These are phyloP conservation scores for Trichoderma asperellum DNA, from an alignment of 2,329 filamentous ascomycete genomes.

Conservation along the genomic window DNA sequence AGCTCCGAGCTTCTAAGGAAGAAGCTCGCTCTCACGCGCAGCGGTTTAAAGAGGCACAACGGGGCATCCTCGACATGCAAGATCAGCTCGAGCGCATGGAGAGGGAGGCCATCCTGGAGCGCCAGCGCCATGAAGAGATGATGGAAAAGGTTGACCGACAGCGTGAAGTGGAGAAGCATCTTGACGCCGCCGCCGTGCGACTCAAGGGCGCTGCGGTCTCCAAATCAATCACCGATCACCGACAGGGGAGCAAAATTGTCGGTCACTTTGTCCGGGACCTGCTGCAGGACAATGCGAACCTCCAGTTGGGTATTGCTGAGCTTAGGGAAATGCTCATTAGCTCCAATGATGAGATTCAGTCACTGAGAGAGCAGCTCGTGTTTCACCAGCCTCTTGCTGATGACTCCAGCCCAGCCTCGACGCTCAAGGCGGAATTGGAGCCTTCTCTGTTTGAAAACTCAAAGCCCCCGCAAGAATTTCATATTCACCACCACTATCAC, in stretches of 20 bases:
- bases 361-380: slow-evolving; percentile 77
- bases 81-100: slow-evolving; percentile 90
- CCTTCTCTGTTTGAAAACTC: slow-evolving; percentile 45
- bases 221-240: slow-evolving; percentile 64
- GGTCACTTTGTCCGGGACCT: slow-evolving; percentile 96
- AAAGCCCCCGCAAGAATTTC: slow-evolving; percentile 69
- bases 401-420: slow-evolving; percentile 50
- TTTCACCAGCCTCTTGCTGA: slow-evolving; percentile 71
- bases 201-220: slow-evolving; percentile 79
- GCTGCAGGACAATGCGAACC: slow-evolving; percentile 89
- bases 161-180: slow-evolving; percentile 78
- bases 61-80: slow-evolving; percentile 75
- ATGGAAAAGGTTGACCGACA: slow-evolving; percentile 82
- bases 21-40: slow-evolving; percentile 79
- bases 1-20: slow-evolving; percentile 67
- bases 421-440: slow-evolving; percentile 73
- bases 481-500: slow-evolving; percentile 95
- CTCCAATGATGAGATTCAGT: slow-evolving; percentile 93
- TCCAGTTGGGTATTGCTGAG: slow-evolving; percentile 91
- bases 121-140: slow-evolving; percentile 79
- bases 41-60: slow-evolving; percentile 84
- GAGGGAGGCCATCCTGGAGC: slow-evolving; percentile 77
- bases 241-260: slow-evolving; percentile 70
- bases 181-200: slow-evolving; percentile 77
- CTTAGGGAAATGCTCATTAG: slow-evolving; percentile 85